Conservation (phyloP, 164 flowering plant genomes). For the grape (Vitis vinifera) region DNA sequence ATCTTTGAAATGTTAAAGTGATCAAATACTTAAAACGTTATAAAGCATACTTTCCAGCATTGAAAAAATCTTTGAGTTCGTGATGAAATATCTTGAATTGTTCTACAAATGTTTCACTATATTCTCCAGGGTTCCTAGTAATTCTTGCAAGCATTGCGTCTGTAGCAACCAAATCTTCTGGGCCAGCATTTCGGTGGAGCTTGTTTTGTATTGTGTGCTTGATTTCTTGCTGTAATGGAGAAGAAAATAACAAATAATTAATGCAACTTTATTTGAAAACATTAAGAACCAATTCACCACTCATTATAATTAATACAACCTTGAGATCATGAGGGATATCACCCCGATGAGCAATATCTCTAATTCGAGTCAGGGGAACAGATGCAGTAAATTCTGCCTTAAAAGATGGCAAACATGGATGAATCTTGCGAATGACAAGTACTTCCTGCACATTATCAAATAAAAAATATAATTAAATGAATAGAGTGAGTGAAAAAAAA, state of each 20-base stretch:
- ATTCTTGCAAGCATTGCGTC: conserved; percentile 92
- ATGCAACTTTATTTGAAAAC: not conserved
- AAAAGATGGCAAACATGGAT: conserved; percentile 92
- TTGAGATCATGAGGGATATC: conserved; percentile 98
- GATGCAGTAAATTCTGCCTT: conserved; percentile 98
- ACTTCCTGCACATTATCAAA: conserved; percentile 54
- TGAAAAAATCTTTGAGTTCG: conserved; percentile 95
- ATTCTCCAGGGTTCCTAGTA: conserved; percentile 84
- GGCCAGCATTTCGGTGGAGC: conserved; percentile 98
- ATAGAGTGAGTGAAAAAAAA: not conserved
- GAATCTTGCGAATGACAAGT: conserved; percentile 85
- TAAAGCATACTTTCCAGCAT: conserved; percentile 83
- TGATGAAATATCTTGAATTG: conserved; percentile 87
- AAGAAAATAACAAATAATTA: conserved; percentile 5
- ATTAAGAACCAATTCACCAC: conserved; percentile 4
- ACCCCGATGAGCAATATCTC: conserved; percentile 91
- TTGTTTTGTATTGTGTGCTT: conserved; percentile 99
- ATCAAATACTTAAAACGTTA: conserved; percentile 1
- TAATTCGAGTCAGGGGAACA: conserved; percentile 90
- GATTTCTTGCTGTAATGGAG: conserved; percentile 81
- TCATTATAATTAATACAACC: conserved; percentile 38
- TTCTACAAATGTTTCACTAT: conserved; percentile 80
- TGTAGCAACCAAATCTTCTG: conserved; percentile 95
- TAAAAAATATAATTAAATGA: not conserved
- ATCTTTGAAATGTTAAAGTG: not conserved